Conservation (phyloP, 2,329 filamentous ascomycete genomes). For the Diplocarpon rosae region DNA sequence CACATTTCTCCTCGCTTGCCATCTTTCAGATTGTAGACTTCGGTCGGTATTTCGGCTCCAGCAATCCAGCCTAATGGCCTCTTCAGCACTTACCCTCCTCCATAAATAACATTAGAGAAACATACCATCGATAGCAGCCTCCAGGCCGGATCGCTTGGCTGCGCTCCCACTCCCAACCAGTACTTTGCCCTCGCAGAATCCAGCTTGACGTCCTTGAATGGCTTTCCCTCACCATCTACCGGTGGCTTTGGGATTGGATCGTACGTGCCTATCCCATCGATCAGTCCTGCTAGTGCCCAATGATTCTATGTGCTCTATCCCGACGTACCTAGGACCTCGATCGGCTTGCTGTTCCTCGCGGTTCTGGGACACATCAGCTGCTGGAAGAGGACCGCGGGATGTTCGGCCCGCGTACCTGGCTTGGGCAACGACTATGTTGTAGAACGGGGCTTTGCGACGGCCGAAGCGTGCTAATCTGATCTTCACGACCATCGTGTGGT, state of each 20-base stretch:
- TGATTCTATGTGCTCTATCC: neutral
- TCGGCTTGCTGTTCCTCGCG: slow-evolving; percentile 74
- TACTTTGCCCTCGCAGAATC: slow-evolving; percentile 76
- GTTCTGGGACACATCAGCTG: slow-evolving; percentile 41
- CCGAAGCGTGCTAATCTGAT: slow-evolving; percentile 93
- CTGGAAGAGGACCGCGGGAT: neutral
- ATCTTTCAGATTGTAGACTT: neutral
- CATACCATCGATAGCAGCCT: slow-evolving; percentile 69
- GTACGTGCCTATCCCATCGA: slow-evolving; percentile 41
- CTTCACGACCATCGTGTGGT: slow-evolving; percentile 66
- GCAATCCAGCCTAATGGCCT: slow-evolving; percentile 21
- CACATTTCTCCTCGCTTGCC: neutral
- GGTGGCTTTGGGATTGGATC: slow-evolving; percentile 54
- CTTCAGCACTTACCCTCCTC: neutral
- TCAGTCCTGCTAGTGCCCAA: slow-evolving; percentile 2
- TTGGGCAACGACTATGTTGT: slow-evolving; percentile 95
- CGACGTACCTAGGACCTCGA: slow-evolving; percentile 72
- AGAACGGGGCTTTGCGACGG: slow-evolving; percentile 77
- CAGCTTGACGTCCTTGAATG: slow-evolving; percentile 86
- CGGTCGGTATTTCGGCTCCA: slow-evolving; percentile 25
- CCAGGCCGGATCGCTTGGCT: slow-evolving; percentile 87
- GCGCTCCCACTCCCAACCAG: slow-evolving; percentile 94
- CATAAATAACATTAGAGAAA: neutral
- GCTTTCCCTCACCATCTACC: slow-evolving; percentile 49
- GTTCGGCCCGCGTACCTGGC: slow-evolving; percentile 52